Conservation (phyloP, 2,329 filamentous ascomycete species). For the Ascochyta clinopodiicola region DNA sequence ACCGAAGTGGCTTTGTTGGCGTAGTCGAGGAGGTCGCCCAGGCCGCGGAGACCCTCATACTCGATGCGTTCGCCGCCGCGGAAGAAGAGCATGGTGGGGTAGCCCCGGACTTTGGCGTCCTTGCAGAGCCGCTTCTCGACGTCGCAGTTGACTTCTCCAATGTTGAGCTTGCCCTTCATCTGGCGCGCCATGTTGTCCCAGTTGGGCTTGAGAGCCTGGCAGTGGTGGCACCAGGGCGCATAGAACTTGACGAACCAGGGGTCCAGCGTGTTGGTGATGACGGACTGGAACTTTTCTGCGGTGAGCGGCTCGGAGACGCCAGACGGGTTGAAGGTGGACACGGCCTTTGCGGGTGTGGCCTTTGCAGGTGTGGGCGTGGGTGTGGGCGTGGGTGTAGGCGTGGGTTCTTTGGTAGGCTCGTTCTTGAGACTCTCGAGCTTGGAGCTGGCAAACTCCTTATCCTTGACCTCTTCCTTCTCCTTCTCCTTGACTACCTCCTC, state of each 20-base stretch:
- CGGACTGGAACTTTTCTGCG: constrained; percentile 82
- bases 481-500: constrained; percentile 47
- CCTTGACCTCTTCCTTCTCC: constrained; percentile 24
- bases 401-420: constrained; percentile 35
- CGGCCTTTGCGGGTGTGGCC: constrained; percentile 28
- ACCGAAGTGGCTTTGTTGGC: constrained; percentile 85
- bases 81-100: constrained; percentile 93
- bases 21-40: constrained; percentile 88
- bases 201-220: constrained; percentile 87
- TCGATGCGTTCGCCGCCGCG: constrained; percentile 89
- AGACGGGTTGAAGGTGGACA: constrained; percentile 67
- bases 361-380: constrained; percentile 32
- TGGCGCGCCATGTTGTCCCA: constrained; percentile 91
- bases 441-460: constrained; percentile 19
- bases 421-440: constrained; percentile 18
- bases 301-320: constrained; percentile 79
- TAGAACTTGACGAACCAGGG: constrained; percentile 99
- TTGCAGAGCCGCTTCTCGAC: constrained; percentile 87
- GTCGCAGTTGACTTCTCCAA: constrained; percentile 97
- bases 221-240: constrained; percentile 96
- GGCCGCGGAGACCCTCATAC: constrained; percentile 87
- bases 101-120: constrained; percentile 79
- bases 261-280: constrained; percentile 85
- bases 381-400: constrained; percentile 28
- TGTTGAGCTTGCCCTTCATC: constrained; percentile 86